Conservation (phyloP, 306 rosid species). For the Vigna hirtella region DNA sequence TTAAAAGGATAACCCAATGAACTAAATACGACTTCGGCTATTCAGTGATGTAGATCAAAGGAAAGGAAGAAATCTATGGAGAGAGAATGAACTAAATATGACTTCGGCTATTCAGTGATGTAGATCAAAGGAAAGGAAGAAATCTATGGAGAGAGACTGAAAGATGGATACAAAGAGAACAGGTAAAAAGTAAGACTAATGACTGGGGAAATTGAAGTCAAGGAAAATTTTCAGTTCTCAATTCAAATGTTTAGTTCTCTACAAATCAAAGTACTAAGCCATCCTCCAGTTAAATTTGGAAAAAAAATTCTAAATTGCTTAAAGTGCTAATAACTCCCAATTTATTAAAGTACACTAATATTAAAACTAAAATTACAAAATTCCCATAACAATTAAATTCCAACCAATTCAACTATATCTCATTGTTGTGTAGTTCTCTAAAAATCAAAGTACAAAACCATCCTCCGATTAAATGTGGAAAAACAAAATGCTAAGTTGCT, state of each 20-base stretch:
- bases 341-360: neutral
- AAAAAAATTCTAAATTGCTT: neutral
- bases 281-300: neutral
- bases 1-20: too few species aligned
- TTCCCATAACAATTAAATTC: conserved; percentile 3
- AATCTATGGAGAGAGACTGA: neutral
- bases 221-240: conserved; percentile 2
- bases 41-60: conserved; percentile 3
- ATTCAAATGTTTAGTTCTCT: neutral
- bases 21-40: neutral
- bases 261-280: neutral
- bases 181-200: neutral
- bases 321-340: conserved; percentile 12
- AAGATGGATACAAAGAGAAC: conserved; percentile 2
- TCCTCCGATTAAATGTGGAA: neutral
- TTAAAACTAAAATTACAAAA: neutral
- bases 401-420: conserved; percentile 14
- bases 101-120: conserved; percentile 26
- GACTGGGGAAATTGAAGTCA: conserved; percentile 25
- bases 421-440: neutral
- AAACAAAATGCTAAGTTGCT: neutral
- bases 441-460: neutral
- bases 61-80: neutral
- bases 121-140: conserved; percentile 1
- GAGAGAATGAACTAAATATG: neutral